Evolutionary conservation across 1,284 basidiomycete genomes (phyloP).

Genomic region (Puccinia sorghi): DNA sequence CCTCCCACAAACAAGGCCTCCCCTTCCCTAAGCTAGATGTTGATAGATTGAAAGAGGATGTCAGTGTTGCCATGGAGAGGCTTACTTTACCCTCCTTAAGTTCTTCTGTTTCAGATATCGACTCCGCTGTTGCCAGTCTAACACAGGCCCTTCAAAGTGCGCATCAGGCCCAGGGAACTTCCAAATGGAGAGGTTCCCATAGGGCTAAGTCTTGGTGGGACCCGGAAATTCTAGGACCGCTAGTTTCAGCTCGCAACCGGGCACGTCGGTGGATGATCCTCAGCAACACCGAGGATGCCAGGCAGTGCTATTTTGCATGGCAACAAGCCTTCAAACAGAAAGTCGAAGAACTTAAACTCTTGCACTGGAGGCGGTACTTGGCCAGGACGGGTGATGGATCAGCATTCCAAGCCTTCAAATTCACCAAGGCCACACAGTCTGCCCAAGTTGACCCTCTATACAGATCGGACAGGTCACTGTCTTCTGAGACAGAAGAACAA

Average conservation of each 20-base stretch:
- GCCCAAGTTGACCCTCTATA: neutral
- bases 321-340: constrained; percentile 26
- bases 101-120: neutral
- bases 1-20: neutral
- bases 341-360: neutral
- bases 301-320: constrained; percentile 13
- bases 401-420: constrained; percentile 3
- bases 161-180: neutral
- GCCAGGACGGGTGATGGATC: neutral
- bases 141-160: neutral
- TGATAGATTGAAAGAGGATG: neutral
- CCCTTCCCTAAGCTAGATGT: neutral
- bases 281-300: neutral
- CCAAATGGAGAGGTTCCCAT: neutral
- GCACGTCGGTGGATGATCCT: constrained; percentile 19
- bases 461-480: neutral
- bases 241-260: neutral
- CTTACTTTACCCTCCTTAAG: neutral
- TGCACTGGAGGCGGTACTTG: constrained; percentile 6
- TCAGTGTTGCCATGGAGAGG: neutral
- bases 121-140: neutral
- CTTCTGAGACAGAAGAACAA: neutral
- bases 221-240: neutral
- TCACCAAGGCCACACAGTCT: constrained; percentile 6
- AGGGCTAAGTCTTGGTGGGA: constrained; percentile 18